phyloP scores from a whole-genome alignment of 2,329 filamentous ascomycete genomes.

The Niveomyces coronatus region DNA sequence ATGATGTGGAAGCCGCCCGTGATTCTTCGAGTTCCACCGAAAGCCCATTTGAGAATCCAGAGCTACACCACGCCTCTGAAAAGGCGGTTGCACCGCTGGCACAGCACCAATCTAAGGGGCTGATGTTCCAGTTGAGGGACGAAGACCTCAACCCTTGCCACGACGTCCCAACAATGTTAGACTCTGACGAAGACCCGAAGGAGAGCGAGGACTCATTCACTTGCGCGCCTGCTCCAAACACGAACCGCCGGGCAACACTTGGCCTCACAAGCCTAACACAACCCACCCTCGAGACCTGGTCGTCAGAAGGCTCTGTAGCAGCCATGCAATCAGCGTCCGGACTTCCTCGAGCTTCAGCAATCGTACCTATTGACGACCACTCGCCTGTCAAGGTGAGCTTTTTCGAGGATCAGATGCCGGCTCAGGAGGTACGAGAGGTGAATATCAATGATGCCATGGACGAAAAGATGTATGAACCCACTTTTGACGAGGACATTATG shows the following conservation, averaged over 20 bases:
- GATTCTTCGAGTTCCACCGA: not conserved
- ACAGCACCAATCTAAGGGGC: constrained; percentile 11
- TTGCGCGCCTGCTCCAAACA: constrained; percentile 31
- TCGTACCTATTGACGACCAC: constrained; percentile 17
- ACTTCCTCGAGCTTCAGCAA: constrained; percentile 1
- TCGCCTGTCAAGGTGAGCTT: constrained; percentile 38
- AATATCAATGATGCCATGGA: constrained; percentile 17
- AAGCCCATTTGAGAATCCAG: not conserved
- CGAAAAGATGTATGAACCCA: constrained; percentile 20
- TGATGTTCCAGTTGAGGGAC: constrained; percentile 31
- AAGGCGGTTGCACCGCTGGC: not conserved
- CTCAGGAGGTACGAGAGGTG: constrained; percentile 12
- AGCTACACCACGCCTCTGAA: not conserved
- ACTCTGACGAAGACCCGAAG: constrained; percentile 42
- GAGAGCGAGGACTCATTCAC: constrained; percentile 23
- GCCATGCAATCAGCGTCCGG: constrained; percentile 1
- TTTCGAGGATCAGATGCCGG: constrained; percentile 52
- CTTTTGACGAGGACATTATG: constrained; percentile 45
- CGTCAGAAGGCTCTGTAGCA: constrained; percentile 42
- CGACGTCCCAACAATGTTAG: constrained; percentile 29
- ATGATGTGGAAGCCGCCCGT: not conserved
- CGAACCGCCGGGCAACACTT: constrained; percentile 22
- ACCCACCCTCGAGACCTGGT: constrained; percentile 54
- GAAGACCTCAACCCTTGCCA: constrained; percentile 36
- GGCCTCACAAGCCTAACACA: constrained; percentile 56